Percentiles rank a stretch among this genome's conserved stretches.
phyloP scores from a whole-genome alignment of 371 early-diverging fungal genomes.

The Actinomortierella wolfii region DNA sequence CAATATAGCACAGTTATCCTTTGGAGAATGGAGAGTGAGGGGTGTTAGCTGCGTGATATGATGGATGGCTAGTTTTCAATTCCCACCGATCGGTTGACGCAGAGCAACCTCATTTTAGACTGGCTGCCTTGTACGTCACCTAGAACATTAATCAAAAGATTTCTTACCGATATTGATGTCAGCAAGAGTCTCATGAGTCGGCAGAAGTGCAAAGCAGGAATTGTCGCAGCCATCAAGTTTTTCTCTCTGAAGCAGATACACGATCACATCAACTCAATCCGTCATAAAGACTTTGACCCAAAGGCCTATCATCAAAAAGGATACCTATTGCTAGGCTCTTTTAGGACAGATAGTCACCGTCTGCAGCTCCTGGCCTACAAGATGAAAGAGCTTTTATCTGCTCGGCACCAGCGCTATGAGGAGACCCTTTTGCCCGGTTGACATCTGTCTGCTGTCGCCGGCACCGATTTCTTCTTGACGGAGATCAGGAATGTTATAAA shows the following conservation, averaged over 20 bases:
- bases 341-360: background rate
- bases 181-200: too few species aligned
- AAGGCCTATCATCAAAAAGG: background rate
- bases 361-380: background rate
- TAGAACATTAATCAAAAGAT: too few species aligned
- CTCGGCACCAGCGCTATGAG: background rate
- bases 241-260: background rate
- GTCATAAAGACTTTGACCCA: background rate
- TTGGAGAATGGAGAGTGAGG: too few species aligned
- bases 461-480: constrained; percentile 11
- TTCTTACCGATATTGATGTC: too few species aligned
- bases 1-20: too few species aligned
- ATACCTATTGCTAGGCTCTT: background rate
- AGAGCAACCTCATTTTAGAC: too few species aligned
- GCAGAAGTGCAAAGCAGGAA: too few species aligned
- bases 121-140: too few species aligned
- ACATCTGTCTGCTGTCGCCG: too few species aligned
- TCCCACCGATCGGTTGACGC: too few species aligned
- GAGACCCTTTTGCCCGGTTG: background rate
- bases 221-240: background rate
- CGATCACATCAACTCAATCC: background rate
- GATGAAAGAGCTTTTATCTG: background rate
- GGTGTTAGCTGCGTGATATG: too few species aligned
- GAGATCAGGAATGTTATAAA: constrained; percentile 16
- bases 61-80: too few species aligned